These are phyloP conservation scores for Turritis glabra DNA, from an alignment of 345 rosid species.

Conservation along the genomic window DNA sequence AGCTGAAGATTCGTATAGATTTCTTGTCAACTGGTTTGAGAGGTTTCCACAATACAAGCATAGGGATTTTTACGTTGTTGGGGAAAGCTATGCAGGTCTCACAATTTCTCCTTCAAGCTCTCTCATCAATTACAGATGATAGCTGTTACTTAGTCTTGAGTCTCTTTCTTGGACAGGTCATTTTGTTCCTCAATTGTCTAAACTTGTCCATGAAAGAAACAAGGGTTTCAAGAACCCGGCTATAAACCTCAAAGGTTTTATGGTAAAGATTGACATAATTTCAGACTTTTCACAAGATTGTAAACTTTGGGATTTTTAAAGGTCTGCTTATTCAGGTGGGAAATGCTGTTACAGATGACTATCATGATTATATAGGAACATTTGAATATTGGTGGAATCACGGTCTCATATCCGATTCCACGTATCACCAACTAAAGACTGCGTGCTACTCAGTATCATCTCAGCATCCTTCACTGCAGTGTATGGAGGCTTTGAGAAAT, in stretches of 20 bases:
- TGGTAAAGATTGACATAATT: conserved; percentile 47
- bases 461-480: conserved; percentile 65
- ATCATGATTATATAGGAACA: conserved; percentile 76
- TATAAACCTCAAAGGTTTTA: conserved; percentile 84
- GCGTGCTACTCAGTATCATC: conserved; percentile 65
- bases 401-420: conserved; percentile 90
- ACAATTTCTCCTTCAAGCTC: background rate
- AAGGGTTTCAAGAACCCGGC: conserved; percentile 64
- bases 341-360: conserved; percentile 94
- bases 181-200: conserved; percentile 95
- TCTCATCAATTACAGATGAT: background rate
- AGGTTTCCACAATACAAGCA: conserved; percentile 95
- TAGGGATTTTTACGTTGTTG: conserved; percentile 86
- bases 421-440: conserved; percentile 54
- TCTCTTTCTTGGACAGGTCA: conserved; percentile 60
- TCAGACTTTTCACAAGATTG: conserved; percentile 22
- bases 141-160: background rate
- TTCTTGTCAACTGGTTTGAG: conserved; percentile 85
- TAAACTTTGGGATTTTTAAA: background rate
- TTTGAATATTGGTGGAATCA: conserved; percentile 99
- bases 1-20: conserved; percentile 87
- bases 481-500: conserved; percentile 56
- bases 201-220: conserved; percentile 68
- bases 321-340: conserved; percentile 64
- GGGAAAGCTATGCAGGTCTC: conserved; percentile 96